Evolutionary conservation across 177 flowering plant species (phyloP), one percentile per base, ranked within the genome.

Genomic region (Vitis hybrid): DNA sequence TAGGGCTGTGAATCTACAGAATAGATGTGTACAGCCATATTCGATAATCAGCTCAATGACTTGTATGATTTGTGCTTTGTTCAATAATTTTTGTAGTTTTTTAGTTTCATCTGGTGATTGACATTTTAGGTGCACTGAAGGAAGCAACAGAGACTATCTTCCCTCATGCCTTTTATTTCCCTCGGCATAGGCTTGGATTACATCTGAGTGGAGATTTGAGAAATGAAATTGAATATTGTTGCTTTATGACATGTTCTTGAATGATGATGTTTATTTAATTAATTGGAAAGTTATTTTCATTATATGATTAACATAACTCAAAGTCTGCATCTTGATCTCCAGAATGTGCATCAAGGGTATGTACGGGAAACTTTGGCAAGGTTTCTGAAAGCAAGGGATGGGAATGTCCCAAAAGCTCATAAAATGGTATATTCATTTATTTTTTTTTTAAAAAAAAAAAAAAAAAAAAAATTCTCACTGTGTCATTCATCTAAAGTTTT

Each of bases 391-490:
- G 93, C 88, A 50, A 81, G 89, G 73, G 93, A 88, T 45, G 78
- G 89, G 85, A 85, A 84, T 84, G 82, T 87, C 50, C 71, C 78
- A 26, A 87, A 86, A 72, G 95, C 97, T 19, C 79, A 90, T 74
- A 86, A 85, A 79, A 94, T 94, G 98, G 98, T 94, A 59, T 82
- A 50, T 70, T 13, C 31, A 39, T 56, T 13, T 10, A 2, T 4
- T 49, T 73, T 51, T 10, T 8, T 61, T 20, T 9, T 60, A 29
- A 15, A 5, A 34, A 22, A 22, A 22, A 2, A 2, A 22, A 18
- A 20, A n/a, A n/a, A 22, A 22, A 22, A 0, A 52, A 34, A 34
- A 5, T 34, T 34, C 5, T 50, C 18, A 8, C 9, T 14, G n/a
- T 63, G 29, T 45, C 53, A 15, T 45, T 55, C 39, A 18, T 54